Evolutionary conservation across 352 stramenopile genomes (phyloP).

Genomic region (Globisporangium yorkense): DNA sequence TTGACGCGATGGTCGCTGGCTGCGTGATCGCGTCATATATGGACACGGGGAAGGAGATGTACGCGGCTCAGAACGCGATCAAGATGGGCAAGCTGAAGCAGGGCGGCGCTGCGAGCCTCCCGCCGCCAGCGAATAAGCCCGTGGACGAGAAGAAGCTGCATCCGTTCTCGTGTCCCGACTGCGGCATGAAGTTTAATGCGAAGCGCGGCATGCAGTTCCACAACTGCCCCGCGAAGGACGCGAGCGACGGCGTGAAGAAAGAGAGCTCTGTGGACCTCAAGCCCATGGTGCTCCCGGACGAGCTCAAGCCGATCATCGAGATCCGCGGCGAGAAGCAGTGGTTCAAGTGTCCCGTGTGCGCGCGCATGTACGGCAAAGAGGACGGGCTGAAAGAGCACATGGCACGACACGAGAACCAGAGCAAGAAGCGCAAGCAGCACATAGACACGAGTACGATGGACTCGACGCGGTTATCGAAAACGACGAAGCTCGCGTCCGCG

Average conservation of each 20-base stretch:
- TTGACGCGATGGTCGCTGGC: conserved; percentile 88
- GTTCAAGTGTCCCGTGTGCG: conserved; percentile 83
- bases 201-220: conserved; percentile 83
- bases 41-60: conserved; percentile 86
- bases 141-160: conserved; percentile 87
- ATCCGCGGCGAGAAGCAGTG: conserved; percentile 78
- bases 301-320: conserved; percentile 63
- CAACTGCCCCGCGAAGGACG: conserved; percentile 58
- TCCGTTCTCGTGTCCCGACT: conserved; percentile 71
- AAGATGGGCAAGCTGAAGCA: conserved; percentile 60
- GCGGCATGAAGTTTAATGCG: conserved; percentile 86
- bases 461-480: conserved; percentile 71
- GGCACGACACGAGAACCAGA: conserved; percentile 80
- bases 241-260: conserved; percentile 23
- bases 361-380: conserved; percentile 73
- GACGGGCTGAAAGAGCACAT: conserved; percentile 75
- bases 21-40: conserved; percentile 86
- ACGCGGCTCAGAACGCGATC: conserved; percentile 70
- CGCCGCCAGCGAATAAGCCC: conserved; percentile 61
- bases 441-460: conserved; percentile 81
- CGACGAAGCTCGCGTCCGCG: conserved; percentile 70
- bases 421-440: conserved; percentile 81
- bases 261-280: conserved; percentile 29
- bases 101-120: conserved; percentile 32
- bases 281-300: conserved; percentile 61